phyloP scores from a whole-genome alignment of 2,329 filamentous ascomycete genomes.

The Ophiocordyceps camponoti-leonardi region DNA sequence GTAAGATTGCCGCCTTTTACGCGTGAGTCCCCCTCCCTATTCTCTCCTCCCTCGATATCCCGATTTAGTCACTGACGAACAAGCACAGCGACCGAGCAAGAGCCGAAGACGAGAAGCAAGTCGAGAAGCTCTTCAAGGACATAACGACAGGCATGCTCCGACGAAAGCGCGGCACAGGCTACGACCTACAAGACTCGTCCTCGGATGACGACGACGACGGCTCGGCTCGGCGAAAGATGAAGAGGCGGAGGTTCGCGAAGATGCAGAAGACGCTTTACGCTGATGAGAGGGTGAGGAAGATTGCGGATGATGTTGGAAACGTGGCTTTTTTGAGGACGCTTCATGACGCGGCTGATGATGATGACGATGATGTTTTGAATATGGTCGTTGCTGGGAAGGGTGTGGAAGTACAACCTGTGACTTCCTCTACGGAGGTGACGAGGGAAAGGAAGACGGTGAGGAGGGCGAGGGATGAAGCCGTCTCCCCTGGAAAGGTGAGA shows the following conservation, averaged over 20 bases:
- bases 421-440: conserved; percentile 9
- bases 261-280: conserved; percentile 79
- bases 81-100: conserved; percentile 55
- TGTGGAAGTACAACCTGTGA: too few relatives aligned
- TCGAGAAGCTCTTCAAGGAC: conserved; percentile 84
- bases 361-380: conserved; percentile 61
- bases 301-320: conserved; percentile 77
- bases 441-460: conserved; percentile 12
- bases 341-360: conserved; percentile 61
- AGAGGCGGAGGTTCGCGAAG: conserved; percentile 74
- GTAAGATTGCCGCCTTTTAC: conserved; percentile 69
- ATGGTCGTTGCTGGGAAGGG: conserved; percentile 16
- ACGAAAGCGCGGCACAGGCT: conserved; percentile 65
- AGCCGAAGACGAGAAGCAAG: conserved; percentile 65
- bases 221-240: conserved; percentile 59
- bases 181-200: conserved; percentile 61
- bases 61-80: neutral
- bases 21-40: conserved; percentile 44
- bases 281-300: conserved; percentile 80
- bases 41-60: neutral
- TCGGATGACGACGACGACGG: conserved; percentile 76
- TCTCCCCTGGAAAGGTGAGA: conserved; percentile 58
- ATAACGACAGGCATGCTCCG: conserved; percentile 79
- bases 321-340: conserved; percentile 81
- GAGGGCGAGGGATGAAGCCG: conserved; percentile 38